Conservation (phyloP, 1,139 yeast species). For the Suhomyces atakaporum region DNA sequence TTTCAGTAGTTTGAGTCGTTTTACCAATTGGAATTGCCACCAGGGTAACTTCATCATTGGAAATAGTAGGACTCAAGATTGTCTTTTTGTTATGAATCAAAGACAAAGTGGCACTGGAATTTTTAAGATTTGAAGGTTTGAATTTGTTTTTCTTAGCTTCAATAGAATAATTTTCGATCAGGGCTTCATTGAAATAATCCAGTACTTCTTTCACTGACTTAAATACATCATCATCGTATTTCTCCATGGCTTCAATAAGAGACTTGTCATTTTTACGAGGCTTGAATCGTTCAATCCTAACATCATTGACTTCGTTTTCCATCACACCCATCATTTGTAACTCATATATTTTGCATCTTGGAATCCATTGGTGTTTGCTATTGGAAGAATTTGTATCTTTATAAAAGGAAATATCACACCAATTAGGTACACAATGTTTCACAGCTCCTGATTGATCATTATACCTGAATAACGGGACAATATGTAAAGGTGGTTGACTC, state of each 20-base stretch:
- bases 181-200: conserved; percentile 16
- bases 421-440: conserved; percentile 83
- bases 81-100: conserved; percentile 26
- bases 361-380: conserved; percentile 68
- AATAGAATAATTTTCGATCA: conserved; percentile 12
- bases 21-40: conserved; percentile 4
- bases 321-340: conserved; percentile 98
- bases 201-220: conserved; percentile 23
- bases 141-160: conserved; percentile 5
- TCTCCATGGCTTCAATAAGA: conserved; percentile 54
- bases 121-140: conserved; percentile 15
- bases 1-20: conserved; percentile 1
- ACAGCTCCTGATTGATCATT: conserved; percentile 47
- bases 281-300: conserved; percentile 58
- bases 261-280: conserved; percentile 30
- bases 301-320: conserved; percentile 79
- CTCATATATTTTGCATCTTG: conserved; percentile 90
- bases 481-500: conserved; percentile 88
- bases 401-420: conserved; percentile 95
- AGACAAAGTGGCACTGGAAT: conserved; percentile 29
- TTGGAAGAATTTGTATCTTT: conserved; percentile 47
- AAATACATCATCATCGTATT: conserved; percentile 61
- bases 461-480: conserved; percentile 85
- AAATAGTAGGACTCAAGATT: conserved; percentile 18
- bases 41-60: conserved; percentile 4